A percentile compares a stretch with the other conserved stretches of the same genome.
These are phyloP conservation scores for Cystobasidium ongulense DNA, from an alignment of 768 basidiomycete genomes.

Conservation along the genomic window DNA sequence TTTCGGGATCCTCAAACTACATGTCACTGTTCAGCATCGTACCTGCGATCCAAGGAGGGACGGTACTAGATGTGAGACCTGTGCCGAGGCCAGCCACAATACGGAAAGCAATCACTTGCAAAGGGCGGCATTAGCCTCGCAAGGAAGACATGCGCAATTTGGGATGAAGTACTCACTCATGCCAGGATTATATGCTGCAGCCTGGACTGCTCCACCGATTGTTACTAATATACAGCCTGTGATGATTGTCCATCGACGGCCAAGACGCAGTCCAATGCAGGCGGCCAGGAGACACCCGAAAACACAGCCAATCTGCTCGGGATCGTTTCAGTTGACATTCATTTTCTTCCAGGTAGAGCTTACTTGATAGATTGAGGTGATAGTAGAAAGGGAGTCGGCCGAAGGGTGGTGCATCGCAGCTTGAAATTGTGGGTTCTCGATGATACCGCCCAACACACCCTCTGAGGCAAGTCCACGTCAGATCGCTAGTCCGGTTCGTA, in stretches of 20 bases:
- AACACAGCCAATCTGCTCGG: not conserved
- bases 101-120: slow-evolving; percentile 22
- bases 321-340: not conserved
- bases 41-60: slow-evolving; percentile 4
- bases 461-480: too few species aligned
- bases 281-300: slow-evolving; percentile 1
- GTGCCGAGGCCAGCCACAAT: slow-evolving; percentile 3
- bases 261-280: not conserved
- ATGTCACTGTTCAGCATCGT: not conserved
- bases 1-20: too few species aligned
- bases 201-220: slow-evolving; percentile 7
- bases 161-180: not conserved
- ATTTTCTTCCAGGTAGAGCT: not conserved
- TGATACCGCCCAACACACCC: not conserved
- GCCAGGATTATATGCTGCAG: not conserved
- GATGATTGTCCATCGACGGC: slow-evolving; percentile 11
- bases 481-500: too few species aligned
- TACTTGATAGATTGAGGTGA: slow-evolving; percentile 7
- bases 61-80: not conserved
- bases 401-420: slow-evolving; percentile 2
- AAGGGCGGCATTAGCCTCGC: too few species aligned
- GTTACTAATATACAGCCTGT: not conserved
- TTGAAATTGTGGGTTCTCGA: not conserved
- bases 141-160: not conserved
- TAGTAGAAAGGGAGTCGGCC: not conserved